phyloP scores from a whole-genome alignment of 2,329 filamentous ascomycete genomes.

The Venturia asperata region DNA sequence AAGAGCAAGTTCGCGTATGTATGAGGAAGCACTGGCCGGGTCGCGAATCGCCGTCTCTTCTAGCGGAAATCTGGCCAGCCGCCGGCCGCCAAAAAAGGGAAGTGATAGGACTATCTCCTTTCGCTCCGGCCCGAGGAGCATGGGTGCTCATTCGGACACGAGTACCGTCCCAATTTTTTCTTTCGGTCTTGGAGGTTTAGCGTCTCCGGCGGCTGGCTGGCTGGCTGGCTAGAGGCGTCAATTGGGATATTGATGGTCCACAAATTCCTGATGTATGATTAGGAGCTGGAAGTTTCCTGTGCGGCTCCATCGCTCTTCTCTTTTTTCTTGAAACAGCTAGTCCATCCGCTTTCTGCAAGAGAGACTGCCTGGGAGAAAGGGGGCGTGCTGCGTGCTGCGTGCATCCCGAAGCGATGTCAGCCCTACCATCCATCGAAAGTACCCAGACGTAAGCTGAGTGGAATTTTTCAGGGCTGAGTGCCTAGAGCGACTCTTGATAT shows the following conservation, averaged over 20 bases:
- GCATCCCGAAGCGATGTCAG: background rate
- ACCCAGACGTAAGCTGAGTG: background rate
- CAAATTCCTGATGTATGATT: too few relatives aligned
- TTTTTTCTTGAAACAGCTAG: too few relatives aligned
- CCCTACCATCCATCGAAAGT: background rate
- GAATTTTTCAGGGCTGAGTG: background rate
- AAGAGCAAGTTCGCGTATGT: background rate
- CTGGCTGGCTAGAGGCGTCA: background rate
- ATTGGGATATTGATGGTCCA: background rate
- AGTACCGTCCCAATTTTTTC: background rate
- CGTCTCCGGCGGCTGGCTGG: background rate
- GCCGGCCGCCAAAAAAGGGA: background rate
- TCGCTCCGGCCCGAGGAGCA: constrained; percentile 10
- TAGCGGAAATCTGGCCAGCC: constrained; percentile 2
- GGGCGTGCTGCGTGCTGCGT: background rate
- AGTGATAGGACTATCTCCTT: constrained; percentile 2
- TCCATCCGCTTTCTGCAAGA: too few relatives aligned
- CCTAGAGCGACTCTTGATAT: constrained; percentile 7
- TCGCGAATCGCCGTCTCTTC: constrained; percentile 1
- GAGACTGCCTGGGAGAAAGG: background rate
- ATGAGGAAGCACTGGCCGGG: background rate
- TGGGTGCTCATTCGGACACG: background rate
- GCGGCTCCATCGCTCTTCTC: background rate
- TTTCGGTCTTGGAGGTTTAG: background rate
- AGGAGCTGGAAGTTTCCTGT: background rate